These are phyloP conservation scores for Botryosphaeria dothidea DNA, from an alignment of 2,329 filamentous ascomycete genomes.

Conservation along the genomic window DNA sequence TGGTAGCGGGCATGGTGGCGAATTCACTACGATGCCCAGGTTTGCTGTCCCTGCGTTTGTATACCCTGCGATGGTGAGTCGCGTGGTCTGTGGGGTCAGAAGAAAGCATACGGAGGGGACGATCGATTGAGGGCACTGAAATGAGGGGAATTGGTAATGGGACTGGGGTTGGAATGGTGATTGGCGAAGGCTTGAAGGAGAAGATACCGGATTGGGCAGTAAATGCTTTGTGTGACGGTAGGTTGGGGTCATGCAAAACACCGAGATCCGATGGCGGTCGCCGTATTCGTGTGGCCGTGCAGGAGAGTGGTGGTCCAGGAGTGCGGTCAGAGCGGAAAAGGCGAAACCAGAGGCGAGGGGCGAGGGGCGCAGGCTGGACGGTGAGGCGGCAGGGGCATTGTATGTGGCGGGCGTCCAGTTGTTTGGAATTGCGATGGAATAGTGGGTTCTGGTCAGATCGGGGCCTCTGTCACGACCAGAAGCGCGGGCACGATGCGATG, in stretches of 20 bases:
- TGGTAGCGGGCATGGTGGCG: not conserved
- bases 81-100: constrained; percentile 4
- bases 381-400: not conserved
- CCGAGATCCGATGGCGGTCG: constrained; percentile 3
- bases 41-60: not conserved
- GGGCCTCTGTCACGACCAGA: not conserved
- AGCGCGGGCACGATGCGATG: constrained; percentile 1
- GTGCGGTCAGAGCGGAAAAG: not conserved
- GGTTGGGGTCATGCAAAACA: not conserved
- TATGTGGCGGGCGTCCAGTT: not conserved
- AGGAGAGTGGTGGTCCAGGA: not conserved
- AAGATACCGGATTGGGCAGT: not conserved
- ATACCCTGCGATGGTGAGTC: not conserved
- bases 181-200: not conserved
- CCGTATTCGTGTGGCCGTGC: not conserved
- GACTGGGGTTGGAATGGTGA: not conserved
- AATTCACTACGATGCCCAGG: not conserved
- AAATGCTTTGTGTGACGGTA: not conserved
- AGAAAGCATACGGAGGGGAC: not conserved
- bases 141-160: not conserved
- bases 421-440: constrained; percentile 11
- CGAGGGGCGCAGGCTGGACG: not conserved
- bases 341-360: not conserved
- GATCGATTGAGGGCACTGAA: not conserved
- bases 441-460: not conserved